These are phyloP conservation scores for Globisporangium spinosum DNA, from an alignment of 352 stramenopile genomes.

Conservation along the genomic window DNA sequence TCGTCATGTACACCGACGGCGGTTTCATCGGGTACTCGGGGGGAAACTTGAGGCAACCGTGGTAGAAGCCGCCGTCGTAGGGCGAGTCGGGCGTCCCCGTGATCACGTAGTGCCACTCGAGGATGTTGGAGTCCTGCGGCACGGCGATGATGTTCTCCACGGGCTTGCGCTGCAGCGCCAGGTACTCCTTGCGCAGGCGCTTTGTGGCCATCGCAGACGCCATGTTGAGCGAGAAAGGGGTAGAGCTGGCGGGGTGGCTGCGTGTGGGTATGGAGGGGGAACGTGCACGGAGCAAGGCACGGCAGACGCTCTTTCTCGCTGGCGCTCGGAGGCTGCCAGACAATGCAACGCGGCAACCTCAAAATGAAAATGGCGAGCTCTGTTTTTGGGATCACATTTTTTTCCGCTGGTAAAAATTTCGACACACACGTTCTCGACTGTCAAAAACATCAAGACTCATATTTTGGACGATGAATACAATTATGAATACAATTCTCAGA, in stretches of 20 bases:
- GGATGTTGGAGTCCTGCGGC: constrained; percentile 91
- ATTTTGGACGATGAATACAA: no score
- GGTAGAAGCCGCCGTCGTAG: constrained; percentile 91
- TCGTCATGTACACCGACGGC: constrained; percentile 94
- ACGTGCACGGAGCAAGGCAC: neutral
- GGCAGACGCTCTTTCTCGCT: neutral
- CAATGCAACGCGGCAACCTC: neutral
- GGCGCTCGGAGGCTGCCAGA: neutral
- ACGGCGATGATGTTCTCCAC: constrained; percentile 88
- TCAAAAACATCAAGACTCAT: no score
- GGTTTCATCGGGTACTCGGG: constrained; percentile 95
- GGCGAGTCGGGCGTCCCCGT: constrained; percentile 54
- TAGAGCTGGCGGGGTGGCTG: neutral
- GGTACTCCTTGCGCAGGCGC: constrained; percentile 91
- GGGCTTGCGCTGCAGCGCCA: constrained; percentile 88
- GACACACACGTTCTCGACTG: no score
- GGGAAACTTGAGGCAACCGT: constrained; percentile 91
- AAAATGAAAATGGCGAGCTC: no score
- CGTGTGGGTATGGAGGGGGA: neutral
- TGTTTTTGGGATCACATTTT: no score
- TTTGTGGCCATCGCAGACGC: constrained; percentile 84
- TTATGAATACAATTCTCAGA: no score
- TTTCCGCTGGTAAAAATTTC: no score
- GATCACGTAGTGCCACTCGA: constrained; percentile 97
- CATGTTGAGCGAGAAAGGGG: constrained; percentile 27